A percentile compares a stretch with the other conserved stretches of the same genome.
Conservation (phyloP, 352 stramenopile species). For the Globisporangium iwayamae region DNA sequence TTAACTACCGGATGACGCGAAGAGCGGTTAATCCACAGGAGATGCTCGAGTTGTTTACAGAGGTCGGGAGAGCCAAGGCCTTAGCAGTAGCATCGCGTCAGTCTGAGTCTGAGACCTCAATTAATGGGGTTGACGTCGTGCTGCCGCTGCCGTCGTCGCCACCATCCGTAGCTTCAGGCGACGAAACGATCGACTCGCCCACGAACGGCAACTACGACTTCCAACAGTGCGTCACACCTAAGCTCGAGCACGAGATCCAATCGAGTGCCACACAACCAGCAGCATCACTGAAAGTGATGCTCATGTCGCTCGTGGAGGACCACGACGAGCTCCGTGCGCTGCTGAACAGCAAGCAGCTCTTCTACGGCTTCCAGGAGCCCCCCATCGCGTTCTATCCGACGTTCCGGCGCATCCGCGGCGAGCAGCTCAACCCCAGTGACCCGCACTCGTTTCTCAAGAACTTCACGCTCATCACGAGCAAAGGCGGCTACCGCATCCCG, state of each 20-base stretch:
- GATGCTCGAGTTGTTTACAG: constrained; percentile 41
- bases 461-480: constrained; percentile 57
- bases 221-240: constrained; percentile 45
- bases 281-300: neutral
- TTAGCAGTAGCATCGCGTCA: neutral
- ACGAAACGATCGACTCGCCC: constrained; percentile 21
- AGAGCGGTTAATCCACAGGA: constrained; percentile 39
- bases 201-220: constrained; percentile 31
- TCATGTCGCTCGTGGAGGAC: constrained; percentile 44
- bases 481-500: constrained; percentile 70
- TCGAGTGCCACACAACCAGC: neutral
- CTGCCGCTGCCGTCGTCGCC: constrained; percentile 10
- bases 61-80: constrained; percentile 8
- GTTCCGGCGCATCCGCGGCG: constrained; percentile 66
- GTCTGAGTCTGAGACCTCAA: neutral
- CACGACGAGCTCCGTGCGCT: constrained; percentile 74
- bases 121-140: constrained; percentile 8
- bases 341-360: constrained; percentile 64
- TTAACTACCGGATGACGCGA: constrained; percentile 85
- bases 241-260: constrained; percentile 21
- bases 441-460: constrained; percentile 38
- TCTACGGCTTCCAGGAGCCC: constrained; percentile 74
- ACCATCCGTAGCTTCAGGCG: constrained; percentile 10
- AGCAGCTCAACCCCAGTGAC: constrained; percentile 34
- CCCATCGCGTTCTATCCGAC: constrained; percentile 74